These are phyloP conservation scores for Alloascoidea africana DNA, from an alignment of 805 yeast genomes.

Conservation along the genomic window DNA sequence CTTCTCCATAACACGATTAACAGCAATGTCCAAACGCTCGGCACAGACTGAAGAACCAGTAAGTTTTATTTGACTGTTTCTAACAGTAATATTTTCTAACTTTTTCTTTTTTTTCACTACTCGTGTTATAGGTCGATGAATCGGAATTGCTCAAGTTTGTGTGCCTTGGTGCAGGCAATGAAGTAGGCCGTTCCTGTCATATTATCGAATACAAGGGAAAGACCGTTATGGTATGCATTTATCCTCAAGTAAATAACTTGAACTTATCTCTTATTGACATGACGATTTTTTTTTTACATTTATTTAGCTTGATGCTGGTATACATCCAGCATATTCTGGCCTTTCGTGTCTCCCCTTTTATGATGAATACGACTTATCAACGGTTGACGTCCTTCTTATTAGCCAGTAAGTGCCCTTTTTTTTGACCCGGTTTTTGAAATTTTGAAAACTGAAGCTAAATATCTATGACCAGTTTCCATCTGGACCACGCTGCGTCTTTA, in stretches of 20 bases:
- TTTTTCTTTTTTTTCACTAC: too few relatives aligned
- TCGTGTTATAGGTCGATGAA: slow-evolving; percentile 14
- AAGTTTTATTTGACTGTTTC: too few relatives aligned
- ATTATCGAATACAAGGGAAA: slow-evolving; percentile 85
- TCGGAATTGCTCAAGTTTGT: slow-evolving; percentile 45
- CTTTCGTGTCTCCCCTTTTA: slow-evolving; percentile 85
- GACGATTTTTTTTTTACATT: too few relatives aligned
- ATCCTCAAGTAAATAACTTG: not conserved
- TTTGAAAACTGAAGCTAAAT: too few relatives aligned
- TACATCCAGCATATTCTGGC: slow-evolving; percentile 91
- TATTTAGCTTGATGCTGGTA: slow-evolving; percentile 71
- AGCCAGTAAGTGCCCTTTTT: slow-evolving; percentile 35
- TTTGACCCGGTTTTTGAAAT: not conserved
- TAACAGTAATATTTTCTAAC: too few relatives aligned
- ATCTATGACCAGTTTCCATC: slow-evolving; percentile 51
- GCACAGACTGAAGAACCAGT: too few relatives aligned
- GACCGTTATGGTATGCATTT: slow-evolving; percentile 66
- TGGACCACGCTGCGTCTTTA: slow-evolving; percentile 95
- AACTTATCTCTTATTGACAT: not conserved
- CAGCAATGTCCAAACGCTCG: too few relatives aligned
- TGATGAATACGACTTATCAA: slow-evolving; percentile 85
- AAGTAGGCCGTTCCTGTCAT: slow-evolving; percentile 95
- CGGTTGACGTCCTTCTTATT: slow-evolving; percentile 72
- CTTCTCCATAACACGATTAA: too few relatives aligned
- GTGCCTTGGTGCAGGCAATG: slow-evolving; percentile 96